These are phyloP conservation scores for Komagataella pseudopastoris DNA, from an alignment of 805 yeast genomes.

Conservation along the genomic window DNA sequence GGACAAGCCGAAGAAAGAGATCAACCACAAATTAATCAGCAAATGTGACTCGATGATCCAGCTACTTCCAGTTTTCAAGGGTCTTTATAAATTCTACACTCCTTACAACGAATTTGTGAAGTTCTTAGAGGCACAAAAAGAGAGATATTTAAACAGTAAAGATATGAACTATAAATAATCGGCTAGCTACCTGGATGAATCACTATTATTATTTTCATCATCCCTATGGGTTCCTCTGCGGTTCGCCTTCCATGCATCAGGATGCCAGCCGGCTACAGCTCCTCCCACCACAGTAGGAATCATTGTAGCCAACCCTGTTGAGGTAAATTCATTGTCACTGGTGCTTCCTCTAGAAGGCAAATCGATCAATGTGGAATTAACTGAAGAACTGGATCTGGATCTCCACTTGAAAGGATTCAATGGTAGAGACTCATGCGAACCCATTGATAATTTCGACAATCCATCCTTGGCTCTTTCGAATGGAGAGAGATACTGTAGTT, in stretches of 20 bases:
- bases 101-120: conserved; percentile 34
- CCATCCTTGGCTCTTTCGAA: conserved; percentile 18
- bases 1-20: conserved; percentile 10
- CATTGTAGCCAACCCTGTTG: conserved; percentile 17
- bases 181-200: neutral
- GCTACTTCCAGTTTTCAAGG: conserved; percentile 38
- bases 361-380: neutral
- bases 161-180: neutral
- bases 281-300: conserved; percentile 45
- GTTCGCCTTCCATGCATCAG: neutral
- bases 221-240: neutral
- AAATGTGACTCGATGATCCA: conserved; percentile 34
- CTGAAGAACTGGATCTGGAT: neutral
- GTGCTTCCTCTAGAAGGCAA: conserved; percentile 1
- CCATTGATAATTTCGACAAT: neutral
- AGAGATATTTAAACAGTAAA: neutral
- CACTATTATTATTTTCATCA: neutral
- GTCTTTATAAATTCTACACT: conserved; percentile 34
- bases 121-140: conserved; percentile 23
- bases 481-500: conserved; percentile 6
- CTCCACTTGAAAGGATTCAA: neutral
- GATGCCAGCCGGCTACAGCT: conserved; percentile 39
- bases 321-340: neutral
- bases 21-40: conserved; percentile 19
- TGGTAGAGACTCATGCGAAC: neutral